Conservation (phyloP, 2,329 filamentous ascomycete species). For the Dactylellina parvicollis region DNA sequence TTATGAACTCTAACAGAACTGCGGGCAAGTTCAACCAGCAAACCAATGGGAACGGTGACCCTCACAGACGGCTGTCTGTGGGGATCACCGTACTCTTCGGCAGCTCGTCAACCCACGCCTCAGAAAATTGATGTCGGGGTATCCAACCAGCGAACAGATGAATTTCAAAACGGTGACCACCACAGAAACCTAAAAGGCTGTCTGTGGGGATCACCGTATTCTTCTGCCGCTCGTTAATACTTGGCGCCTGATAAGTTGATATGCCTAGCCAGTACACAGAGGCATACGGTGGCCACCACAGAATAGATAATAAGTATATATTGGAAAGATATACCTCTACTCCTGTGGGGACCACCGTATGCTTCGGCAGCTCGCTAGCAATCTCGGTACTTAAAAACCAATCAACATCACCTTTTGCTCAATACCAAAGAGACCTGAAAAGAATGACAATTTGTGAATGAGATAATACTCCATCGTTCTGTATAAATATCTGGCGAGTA, state of each 20-base stretch:
- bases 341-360: constrained; percentile 54
- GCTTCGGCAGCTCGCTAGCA: constrained; percentile 33
- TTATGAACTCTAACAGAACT: too few relatives aligned
- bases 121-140: background rate
- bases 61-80: constrained; percentile 52
- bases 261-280: constrained; percentile 27
- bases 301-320: constrained; percentile 50
- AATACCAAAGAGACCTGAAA: background rate
- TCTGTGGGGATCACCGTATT: constrained; percentile 55
- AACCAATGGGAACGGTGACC: constrained; percentile 50
- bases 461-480: too few relatives aligned
- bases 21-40: constrained; percentile 44
- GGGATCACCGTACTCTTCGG: constrained; percentile 53
- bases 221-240: constrained; percentile 52
- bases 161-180: constrained; percentile 47
- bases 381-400: background rate
- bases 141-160: constrained; percentile 51
- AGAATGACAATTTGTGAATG: too few relatives aligned
- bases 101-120: constrained; percentile 25
- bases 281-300: constrained; percentile 51
- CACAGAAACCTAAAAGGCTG: constrained; percentile 41
- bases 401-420: background rate
- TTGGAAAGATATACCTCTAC: constrained; percentile 55
- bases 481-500: too few relatives aligned
- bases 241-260: background rate